Conservation (phyloP, 2,329 filamentous ascomycete genomes). For the Magnaporthiopsis rhizophila region DNA sequence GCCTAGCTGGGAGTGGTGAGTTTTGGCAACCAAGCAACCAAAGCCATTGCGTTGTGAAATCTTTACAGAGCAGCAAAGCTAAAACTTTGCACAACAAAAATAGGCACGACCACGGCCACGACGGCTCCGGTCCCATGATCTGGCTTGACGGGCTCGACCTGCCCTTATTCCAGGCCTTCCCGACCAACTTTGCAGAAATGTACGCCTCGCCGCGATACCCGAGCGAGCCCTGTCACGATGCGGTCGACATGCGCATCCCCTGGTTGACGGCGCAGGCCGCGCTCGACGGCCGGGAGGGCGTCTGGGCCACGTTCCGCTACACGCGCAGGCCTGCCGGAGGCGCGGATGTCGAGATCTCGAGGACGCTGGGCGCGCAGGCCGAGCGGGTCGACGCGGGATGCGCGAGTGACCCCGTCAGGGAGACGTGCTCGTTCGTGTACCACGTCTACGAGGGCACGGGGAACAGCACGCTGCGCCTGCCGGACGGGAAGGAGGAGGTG, state of each 20-base stretch:
- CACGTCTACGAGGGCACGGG: conserved; percentile 43
- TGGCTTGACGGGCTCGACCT: conserved; percentile 52
- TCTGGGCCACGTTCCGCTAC: conserved; percentile 28
- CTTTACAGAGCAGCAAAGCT: no score
- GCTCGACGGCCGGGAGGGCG: conserved; percentile 25
- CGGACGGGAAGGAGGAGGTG: conserved; percentile 17
- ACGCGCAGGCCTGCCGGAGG: conserved; percentile 19
- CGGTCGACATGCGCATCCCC: conserved; percentile 16
- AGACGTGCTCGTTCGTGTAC: conserved; percentile 43
- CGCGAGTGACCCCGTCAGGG: conserved; percentile 25
- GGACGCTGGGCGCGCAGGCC: conserved; percentile 38
- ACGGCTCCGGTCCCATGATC: conserved; percentile 43
- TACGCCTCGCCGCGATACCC: conserved; percentile 20
- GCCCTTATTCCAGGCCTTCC: conserved; percentile 40
- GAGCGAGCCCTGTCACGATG: conserved; percentile 24
- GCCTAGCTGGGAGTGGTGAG: conserved; percentile 45
- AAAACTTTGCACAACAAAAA: background rate
- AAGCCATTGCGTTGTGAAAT: no score
- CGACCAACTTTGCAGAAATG: conserved; percentile 46
- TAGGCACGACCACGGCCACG: conserved; percentile 49
- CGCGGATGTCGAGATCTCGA: conserved; percentile 24
- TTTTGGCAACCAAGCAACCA: no score
- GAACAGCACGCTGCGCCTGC: conserved; percentile 27
- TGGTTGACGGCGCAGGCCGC: conserved; percentile 17
- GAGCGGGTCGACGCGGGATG: conserved; percentile 34